Evolutionary conservation across 2,329 filamentous ascomycete species (phyloP).

Genomic region (Orbilia quercus): DNA sequence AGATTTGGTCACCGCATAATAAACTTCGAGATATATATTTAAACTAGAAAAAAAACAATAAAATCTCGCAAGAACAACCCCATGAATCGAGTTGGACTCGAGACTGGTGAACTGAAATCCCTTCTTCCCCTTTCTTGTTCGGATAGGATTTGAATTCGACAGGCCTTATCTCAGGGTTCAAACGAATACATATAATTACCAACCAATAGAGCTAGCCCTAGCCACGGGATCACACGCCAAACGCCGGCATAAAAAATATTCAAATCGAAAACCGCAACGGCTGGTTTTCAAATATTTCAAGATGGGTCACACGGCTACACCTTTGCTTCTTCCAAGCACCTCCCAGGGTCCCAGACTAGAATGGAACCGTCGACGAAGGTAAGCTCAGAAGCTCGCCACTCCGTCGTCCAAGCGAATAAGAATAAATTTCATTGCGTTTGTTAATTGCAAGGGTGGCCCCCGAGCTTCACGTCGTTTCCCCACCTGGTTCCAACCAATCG

Average conservation of each 20-base stretch:
- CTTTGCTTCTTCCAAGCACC: slow-evolving; percentile 43
- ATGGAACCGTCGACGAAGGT: slow-evolving; percentile 15
- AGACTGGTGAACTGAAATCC: too few relatives aligned
- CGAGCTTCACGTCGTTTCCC: slow-evolving; percentile 22
- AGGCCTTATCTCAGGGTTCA: background rate
- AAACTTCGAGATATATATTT: too few relatives aligned
- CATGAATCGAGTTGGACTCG: too few relatives aligned
- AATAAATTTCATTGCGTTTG: slow-evolving; percentile 12
- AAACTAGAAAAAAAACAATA: too few relatives aligned
- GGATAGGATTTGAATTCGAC: too few relatives aligned
- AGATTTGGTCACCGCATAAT: too few relatives aligned
- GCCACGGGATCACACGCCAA: slow-evolving; percentile 32
- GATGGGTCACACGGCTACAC: slow-evolving; percentile 44
- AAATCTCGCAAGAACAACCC: too few relatives aligned
- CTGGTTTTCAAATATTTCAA: background rate
- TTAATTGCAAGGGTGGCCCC: slow-evolving; percentile 39
- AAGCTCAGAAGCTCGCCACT: slow-evolving; percentile 32
- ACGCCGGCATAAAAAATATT: too few relatives aligned
- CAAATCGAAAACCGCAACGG: background rate
- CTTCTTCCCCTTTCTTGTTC: too few relatives aligned
- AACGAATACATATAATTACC: background rate
- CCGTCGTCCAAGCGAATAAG: background rate
- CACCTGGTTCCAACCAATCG: slow-evolving; percentile 36
- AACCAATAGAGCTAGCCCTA: slow-evolving; percentile 24
- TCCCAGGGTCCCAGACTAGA: background rate